Conservation (phyloP, 1,139 yeast genomes). For the Wickerhamomyces sp. region DNA sequence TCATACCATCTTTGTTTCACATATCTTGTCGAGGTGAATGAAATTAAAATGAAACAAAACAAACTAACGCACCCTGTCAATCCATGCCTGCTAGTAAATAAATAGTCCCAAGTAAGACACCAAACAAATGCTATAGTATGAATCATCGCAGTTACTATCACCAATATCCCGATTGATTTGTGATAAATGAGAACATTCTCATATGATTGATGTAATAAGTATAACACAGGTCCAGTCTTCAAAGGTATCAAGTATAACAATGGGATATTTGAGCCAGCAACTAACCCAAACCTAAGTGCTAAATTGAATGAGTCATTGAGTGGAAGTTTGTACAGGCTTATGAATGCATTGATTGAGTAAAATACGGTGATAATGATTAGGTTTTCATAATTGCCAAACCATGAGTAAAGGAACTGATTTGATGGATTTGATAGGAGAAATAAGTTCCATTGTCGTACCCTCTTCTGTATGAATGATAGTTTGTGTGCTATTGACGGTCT, state of each 20-base stretch:
- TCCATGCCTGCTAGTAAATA: constrained; percentile 6
- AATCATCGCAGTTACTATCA: constrained; percentile 13
- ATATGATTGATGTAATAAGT: constrained; percentile 15
- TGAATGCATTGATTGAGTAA: constrained; percentile 12
- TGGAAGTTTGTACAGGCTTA: constrained; percentile 15
- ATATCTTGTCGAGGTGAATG: constrained; percentile 11
- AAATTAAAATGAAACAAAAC: constrained; percentile 10
- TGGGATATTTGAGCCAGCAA: constrained; percentile 22
- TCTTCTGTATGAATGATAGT: not conserved
- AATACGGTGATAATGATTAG: constrained; percentile 8
- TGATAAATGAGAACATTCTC: constrained; percentile 22
- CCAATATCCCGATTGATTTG: constrained; percentile 19
- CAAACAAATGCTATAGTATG: constrained; percentile 16
- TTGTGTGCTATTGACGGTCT: not conserved
- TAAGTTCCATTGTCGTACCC: not conserved
- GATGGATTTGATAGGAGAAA: not conserved
- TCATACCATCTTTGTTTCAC: constrained; percentile 17
- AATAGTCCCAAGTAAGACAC: constrained; percentile 18
- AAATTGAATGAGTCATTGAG: constrained; percentile 20
- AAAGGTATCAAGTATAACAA: constrained; percentile 22
- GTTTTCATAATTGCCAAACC: constrained; percentile 16
- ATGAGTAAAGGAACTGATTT: constrained; percentile 1
- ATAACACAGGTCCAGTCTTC: constrained; percentile 20
- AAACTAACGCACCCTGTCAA: constrained; percentile 16
- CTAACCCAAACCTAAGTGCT: constrained; percentile 21